Evolutionary conservation across 2,329 filamentous ascomycete species (phyloP).

Genomic region (Hymenoscyphus salicellus): DNA sequence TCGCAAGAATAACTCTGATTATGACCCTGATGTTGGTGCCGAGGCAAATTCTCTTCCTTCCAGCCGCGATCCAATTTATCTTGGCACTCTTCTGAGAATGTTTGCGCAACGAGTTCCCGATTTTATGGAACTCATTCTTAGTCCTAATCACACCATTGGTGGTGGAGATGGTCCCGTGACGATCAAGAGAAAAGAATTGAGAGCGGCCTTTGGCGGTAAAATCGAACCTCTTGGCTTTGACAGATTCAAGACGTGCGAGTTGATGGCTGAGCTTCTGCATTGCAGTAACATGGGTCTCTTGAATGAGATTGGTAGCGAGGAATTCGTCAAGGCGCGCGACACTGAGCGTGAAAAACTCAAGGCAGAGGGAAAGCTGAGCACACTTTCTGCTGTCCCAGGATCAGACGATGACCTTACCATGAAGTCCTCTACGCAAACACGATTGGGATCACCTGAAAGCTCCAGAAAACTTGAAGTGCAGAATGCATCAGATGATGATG

Average conservation of each 20-base stretch:
- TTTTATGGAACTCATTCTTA: constrained; percentile 88
- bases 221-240: constrained; percentile 96
- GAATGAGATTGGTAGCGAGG: constrained; percentile 87
- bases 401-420: constrained; percentile 62
- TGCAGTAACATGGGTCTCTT: constrained; percentile 98
- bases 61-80: constrained; percentile 87
- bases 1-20: constrained; percentile 98
- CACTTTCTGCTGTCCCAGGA: constrained; percentile 41
- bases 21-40: constrained; percentile 86
- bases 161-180: constrained; percentile 55
- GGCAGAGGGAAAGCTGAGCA: constrained; percentile 67
- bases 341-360: constrained; percentile 76
- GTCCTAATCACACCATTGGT: constrained; percentile 58
- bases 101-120: constrained; percentile 90
- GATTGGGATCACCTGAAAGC: constrained; percentile 56
- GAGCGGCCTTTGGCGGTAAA: constrained; percentile 83
- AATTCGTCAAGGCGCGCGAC: constrained; percentile 77
- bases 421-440: constrained; percentile 49
- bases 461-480: constrained; percentile 71
- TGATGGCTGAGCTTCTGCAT: constrained; percentile 96
- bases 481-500: constrained; percentile 81
- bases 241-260: constrained; percentile 95
- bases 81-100: constrained; percentile 81
- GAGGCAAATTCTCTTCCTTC: constrained; percentile 78
- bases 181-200: constrained; percentile 69